Evolutionary conservation across 2,329 filamentous ascomycete species (phyloP), one percentile per base, ranked within the genome.

Genomic region (Sclerotinia glacialis): DNA sequence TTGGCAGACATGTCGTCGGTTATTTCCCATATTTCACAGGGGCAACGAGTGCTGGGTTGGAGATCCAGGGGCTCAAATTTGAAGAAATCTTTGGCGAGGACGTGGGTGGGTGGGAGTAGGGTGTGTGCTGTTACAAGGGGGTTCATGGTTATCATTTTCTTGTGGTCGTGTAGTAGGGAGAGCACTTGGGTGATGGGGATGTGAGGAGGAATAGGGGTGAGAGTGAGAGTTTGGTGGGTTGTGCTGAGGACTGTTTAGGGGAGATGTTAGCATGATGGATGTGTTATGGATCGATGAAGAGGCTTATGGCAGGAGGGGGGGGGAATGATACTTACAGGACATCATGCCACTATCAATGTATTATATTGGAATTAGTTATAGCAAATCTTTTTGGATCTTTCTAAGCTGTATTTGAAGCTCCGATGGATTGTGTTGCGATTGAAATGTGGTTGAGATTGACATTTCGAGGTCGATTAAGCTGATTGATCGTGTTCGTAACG

Each of bases 141-240:
- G 78, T 96, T 96, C 67, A 96, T 81, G 75, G 92, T 87, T 74
- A 96, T 94, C 88, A 96, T 95, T 71, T 86, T 86, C 62, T 83
- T 76, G 78, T 94, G 90, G 78, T 91, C 83, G 78, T 93, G 92
- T 31, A 96, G 87, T 73, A 91, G 89, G 64, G 85, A 80, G 69
- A 96, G 76, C 59, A 90, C 90, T 42, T 85, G 83, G 70, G 88
- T 82, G 67, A 90, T 86, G 53, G 86, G 82, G 69, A 94, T 84
- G 72, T 82, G 81, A 5, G 84, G 72, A 9, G 92, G 91, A 59
- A 96, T 83, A 37, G 90, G 87, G n/a, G 89, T 93, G 72, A 91
- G 86, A 62, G 85, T 70, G 23, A 68, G 46, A 31, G 72, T 71
- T n/a, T 70, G 64, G 31, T 68, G 68, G 55, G 70, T 69, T 46